These are phyloP conservation scores for Capsicum chinense DNA, from an alignment of 257 asterid species.

Conservation along the genomic window DNA sequence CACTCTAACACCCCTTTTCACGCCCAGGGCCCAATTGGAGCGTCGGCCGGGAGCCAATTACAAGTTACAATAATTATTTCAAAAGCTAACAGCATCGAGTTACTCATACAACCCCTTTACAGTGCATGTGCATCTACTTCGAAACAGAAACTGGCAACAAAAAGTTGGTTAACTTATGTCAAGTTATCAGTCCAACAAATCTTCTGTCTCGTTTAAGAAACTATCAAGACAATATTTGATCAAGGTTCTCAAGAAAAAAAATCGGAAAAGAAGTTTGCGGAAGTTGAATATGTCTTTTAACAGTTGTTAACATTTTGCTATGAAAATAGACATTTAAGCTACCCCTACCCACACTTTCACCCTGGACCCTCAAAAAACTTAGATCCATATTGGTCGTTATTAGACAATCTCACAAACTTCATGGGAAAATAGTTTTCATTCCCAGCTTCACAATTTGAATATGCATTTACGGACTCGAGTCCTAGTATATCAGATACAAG, in stretches of 20 bases:
- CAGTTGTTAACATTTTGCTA: neutral
- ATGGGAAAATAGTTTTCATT: neutral
- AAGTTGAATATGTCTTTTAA: neutral
- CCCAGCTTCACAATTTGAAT: neutral
- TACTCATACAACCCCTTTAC: neutral
- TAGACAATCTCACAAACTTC: neutral
- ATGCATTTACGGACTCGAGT: neutral
- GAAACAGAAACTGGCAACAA: neutral
- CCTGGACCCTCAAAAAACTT: neutral
- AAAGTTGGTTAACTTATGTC: constrained; percentile 14
- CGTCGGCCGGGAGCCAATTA: neutral
- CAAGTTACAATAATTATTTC: neutral
- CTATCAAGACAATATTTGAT: neutral
- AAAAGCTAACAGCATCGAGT: neutral
- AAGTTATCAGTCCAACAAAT: neutral
- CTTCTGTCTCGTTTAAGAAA: neutral
- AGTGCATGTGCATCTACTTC: neutral
- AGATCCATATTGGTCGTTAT: neutral
- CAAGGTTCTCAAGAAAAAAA: neutral
- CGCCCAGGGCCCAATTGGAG: too few species aligned
- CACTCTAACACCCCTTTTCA: too few species aligned
- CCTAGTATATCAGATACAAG: neutral
- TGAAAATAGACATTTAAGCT: neutral
- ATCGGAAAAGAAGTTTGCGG: neutral
- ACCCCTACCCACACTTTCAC: neutral